Evolutionary conservation across 2,329 filamentous ascomycete species (phyloP), one percentile per base, ranked within the genome.

Genomic region (Fusarium burgessii): DNA sequence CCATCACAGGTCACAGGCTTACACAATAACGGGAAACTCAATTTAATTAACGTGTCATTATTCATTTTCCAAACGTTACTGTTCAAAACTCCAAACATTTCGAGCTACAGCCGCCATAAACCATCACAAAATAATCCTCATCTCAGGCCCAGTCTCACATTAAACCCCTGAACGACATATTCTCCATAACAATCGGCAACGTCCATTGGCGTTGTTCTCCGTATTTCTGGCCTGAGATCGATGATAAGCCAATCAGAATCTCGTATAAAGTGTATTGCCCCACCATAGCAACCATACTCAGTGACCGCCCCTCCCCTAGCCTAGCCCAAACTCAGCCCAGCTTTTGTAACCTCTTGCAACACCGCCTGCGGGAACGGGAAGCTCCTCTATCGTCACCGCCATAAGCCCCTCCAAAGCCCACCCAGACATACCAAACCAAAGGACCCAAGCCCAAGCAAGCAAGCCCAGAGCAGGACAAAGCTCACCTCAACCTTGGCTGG

Each of bases 301-400:
- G 65, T 43, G 68, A 58, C 63, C 65, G 64, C 69, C 52, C 57
- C 57, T 57, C 64, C 58, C 50, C 58, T 42, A 49, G 58, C 47
- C 58, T 43, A 63, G 58, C 42, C 61, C 41, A 55, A 45, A 36
- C 51, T 25, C 51, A 55, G 36, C 36, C 51, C 51, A 54, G 51
- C 38, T 55, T 36, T 61, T 54, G 58, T 61, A 69, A 72, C 70
- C 27, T 54, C 46, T 66, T 43, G 58, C 59, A 73, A 72, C 70
- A 74, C 72, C 68, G 71, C 72, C 66, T 67, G 69, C 56, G 62
- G 50, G 66, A 72, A 75, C 62, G 62, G 64, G 62, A 49, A 67
- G 76, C 78, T 77, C 78, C 78, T 79, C 78, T 74, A 79, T 77
- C 74, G 75, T 79, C 76, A 79, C 78, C 78, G 76, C 74, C 57